Conservation (phyloP, 352 stramenopile species). For the Globisporangium lucens region DNA sequence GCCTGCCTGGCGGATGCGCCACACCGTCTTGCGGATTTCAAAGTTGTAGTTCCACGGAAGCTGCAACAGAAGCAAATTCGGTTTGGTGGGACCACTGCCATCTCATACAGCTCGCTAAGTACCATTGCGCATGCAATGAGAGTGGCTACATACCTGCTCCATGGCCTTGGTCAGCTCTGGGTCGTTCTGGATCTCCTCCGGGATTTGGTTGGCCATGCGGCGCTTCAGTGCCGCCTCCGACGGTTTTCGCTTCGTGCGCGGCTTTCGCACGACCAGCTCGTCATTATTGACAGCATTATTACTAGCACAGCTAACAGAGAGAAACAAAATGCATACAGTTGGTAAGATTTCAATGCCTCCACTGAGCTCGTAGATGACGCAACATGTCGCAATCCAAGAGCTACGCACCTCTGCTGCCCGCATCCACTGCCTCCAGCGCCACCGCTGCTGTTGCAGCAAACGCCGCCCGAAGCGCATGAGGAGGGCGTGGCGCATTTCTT, state of each 20-base stretch:
- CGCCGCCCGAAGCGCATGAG: not conserved
- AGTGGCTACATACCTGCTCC: constrained; percentile 40
- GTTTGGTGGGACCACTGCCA: not conserved
- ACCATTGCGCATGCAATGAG: not conserved
- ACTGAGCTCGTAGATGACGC: not conserved
- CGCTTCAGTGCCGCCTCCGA: constrained; percentile 55
- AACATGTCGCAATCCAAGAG: constrained; percentile 1
- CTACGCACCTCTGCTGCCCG: constrained; percentile 10
- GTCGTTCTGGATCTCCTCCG: constrained; percentile 89
- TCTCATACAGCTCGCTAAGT: not conserved
- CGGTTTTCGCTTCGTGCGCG: constrained; percentile 57
- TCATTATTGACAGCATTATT: not conserved
- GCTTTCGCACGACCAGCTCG: constrained; percentile 33
- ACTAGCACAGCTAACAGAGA: not conserved
- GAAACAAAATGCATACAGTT: not conserved
- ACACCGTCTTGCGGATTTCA: constrained; percentile 97
- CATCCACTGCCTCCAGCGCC: constrained; percentile 9
- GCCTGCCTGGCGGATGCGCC: constrained; percentile 89
- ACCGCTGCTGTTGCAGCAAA: constrained; percentile 8
- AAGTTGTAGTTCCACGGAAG: constrained; percentile 99
- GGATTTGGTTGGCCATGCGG: constrained; percentile 87
- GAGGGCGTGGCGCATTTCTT: constrained; percentile 14
- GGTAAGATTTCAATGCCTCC: not conserved
- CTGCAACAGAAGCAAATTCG: constrained; percentile 18
- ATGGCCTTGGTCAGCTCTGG: constrained; percentile 89